A percentile compares a stretch with the other conserved stretches of the same genome.
Evolutionary conservation across 352 stramenopile genomes (phyloP).

Genomic region (Globisporangium ultimum): DNA sequence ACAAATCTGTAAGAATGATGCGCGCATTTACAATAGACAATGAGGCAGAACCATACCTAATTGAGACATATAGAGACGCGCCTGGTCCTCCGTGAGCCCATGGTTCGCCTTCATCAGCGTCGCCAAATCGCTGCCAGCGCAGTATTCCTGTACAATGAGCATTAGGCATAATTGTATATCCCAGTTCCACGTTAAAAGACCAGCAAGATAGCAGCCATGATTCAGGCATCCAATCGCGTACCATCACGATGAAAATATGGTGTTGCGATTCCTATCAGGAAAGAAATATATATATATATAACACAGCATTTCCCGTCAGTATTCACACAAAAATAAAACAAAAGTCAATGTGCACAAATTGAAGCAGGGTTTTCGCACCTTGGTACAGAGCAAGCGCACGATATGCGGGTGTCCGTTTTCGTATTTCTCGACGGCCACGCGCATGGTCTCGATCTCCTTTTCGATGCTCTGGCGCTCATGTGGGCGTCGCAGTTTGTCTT

Average conservation of each 20-base stretch:
- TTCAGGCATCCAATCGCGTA: constrained; percentile 8
- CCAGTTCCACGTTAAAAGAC: background rate
- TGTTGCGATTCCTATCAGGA: constrained; percentile 49
- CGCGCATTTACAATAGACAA: background rate
- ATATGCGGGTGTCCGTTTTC: constrained; percentile 86
- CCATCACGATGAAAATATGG: constrained; percentile 81
- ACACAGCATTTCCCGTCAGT: background rate
- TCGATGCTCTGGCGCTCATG: constrained; percentile 79
- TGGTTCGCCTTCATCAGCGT: constrained; percentile 66
- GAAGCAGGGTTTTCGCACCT: constrained; percentile 11
- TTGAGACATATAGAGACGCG: constrained; percentile 78
- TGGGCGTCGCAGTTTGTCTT: constrained; percentile 66
- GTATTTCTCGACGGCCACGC: constrained; percentile 79
- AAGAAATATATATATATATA: background rate
- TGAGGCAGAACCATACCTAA: constrained; percentile 36
- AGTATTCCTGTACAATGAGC: constrained; percentile 55
- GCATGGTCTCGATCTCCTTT: constrained; percentile 86
- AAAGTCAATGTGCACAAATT: too few relatives aligned
- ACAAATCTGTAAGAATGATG: background rate
- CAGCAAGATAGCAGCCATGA: too few relatives aligned
- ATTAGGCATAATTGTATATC: background rate
- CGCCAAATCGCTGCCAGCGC: constrained; percentile 68
- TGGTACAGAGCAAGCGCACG: constrained; percentile 74
- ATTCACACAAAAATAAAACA: background rate
- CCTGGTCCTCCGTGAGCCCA: constrained; percentile 57